Conservation (phyloP, 2,329 filamentous ascomycete genomes). For the Emmonsia crescens region DNA sequence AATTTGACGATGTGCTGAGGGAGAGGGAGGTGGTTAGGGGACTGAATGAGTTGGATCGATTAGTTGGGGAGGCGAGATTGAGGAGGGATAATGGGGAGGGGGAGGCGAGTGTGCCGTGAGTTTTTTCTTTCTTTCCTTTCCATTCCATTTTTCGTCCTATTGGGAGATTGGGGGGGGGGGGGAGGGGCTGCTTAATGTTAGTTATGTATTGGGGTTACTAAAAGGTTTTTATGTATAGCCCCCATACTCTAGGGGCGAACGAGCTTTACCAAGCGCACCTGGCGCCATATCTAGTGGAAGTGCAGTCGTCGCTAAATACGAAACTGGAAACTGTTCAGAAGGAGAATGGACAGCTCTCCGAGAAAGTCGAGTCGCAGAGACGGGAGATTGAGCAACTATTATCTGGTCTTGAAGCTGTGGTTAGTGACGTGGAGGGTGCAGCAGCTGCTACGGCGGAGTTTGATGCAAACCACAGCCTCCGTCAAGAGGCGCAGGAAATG, state of each 20-base stretch:
- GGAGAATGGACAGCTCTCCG: constrained; percentile 44
- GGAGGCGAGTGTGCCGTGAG: constrained; percentile 38
- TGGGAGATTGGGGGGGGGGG: neutral
- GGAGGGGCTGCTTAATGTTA: neutral
- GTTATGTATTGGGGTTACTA: neutral
- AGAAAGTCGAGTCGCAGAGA: constrained; percentile 43
- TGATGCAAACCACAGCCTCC: constrained; percentile 27
- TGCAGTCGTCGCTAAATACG: constrained; percentile 39
- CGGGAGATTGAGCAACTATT: constrained; percentile 48
- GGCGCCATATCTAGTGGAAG: constrained; percentile 43
- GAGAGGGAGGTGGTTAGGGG: constrained; percentile 47
- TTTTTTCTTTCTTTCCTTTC: constrained; percentile 11
- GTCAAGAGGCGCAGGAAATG: constrained; percentile 34
- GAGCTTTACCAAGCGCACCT: constrained; percentile 50
- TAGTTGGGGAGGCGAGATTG: constrained; percentile 48
- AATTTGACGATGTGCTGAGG: constrained; percentile 51
- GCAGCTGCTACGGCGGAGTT: constrained; percentile 33
- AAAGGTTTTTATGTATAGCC: constrained; percentile 27
- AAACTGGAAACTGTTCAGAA: constrained; percentile 41
- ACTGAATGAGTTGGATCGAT: constrained; percentile 50
- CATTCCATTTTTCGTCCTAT: neutral
- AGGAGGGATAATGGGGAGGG: constrained; percentile 38
- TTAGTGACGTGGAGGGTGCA: constrained; percentile 46
- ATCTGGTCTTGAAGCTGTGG: constrained; percentile 43
- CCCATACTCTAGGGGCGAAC: constrained; percentile 47